These are phyloP conservation scores for Sporothrix pseudoabietina DNA, from an alignment of 2,329 filamentous ascomycete species.

Conservation along the genomic window DNA sequence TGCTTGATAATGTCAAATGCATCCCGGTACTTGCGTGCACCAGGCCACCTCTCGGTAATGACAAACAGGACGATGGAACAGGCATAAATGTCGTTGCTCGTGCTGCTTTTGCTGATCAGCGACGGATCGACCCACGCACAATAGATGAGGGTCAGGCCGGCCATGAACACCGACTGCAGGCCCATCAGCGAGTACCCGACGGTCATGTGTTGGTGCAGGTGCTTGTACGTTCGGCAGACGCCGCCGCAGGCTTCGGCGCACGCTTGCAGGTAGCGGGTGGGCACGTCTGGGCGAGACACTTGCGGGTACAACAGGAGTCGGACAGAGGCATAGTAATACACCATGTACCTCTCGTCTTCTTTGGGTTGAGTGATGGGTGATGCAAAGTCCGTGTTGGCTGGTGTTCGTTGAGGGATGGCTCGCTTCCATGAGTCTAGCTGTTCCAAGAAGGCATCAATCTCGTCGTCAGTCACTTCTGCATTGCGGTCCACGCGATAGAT, in stretches of 20 bases:
- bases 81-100: conserved; percentile 2
- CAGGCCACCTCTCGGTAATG: conserved; percentile 41
- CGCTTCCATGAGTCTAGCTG: background rate
- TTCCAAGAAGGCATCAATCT: background rate
- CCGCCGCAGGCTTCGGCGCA: conserved; percentile 11
- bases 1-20: conserved; percentile 41
- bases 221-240: conserved; percentile 5
- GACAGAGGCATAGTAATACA: conserved; percentile 3
- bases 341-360: conserved; percentile 7
- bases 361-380: background rate
- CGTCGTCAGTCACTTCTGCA: background rate
- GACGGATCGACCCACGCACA: conserved; percentile 5
- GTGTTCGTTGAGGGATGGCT: background rate
- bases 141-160: conserved; percentile 32
- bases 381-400: background rate
- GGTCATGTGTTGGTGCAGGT: conserved; percentile 15
- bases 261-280: background rate
- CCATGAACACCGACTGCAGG: conserved; percentile 13
- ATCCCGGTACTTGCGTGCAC: conserved; percentile 41
- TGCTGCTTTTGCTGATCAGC: background rate
- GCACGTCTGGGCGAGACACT: background rate
- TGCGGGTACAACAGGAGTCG: background rate
- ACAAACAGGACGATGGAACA: conserved; percentile 31
- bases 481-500: conserved; percentile 1
- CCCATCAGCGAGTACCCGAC: conserved; percentile 10